Base-by-base conservation (phyloP, 2,329 filamentous ascomycete genomes). In the Chaetothyriales sp. region DNA sequence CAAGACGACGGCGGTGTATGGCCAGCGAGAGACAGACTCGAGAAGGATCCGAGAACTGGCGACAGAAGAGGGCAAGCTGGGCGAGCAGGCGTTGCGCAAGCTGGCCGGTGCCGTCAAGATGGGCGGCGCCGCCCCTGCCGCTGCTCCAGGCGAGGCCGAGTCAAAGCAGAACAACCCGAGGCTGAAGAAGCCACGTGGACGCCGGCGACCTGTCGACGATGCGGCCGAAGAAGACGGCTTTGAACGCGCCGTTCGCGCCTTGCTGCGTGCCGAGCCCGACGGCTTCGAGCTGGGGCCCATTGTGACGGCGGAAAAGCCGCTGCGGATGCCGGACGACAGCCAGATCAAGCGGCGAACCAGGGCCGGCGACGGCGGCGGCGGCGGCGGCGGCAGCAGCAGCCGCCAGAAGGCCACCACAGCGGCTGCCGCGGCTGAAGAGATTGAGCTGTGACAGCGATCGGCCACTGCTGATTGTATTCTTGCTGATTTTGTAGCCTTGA, bases 61-160 rank as follows among this genome's bases (percentile, higher is more conserved):
- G 4, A 82, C 80, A 2, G 75, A 82, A 60, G 81, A 85, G 62
- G 80, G 80, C 13, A 74, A 82, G 46, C 65, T 81, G 54, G 81
- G 80, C 6, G 81, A 84, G 63, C 77, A 82, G 60, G 80, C 80
- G 18, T 65, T 85, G 56, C 70, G 81, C 47, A 82, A 79, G 60
- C 68, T 85, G 62, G 72, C 74, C 3, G 75, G 76, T 22, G 73
- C 73, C 1, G 69, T 68, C 10, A 58, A 71, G 54, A 63, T 70
- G n/a, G n/a, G n/a, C 48, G 67, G 68, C 19, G 64, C 70, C 37
- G 61, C 63, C 2, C 69, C 69, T 49, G 66, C 67, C 13, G 66
- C 68, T 67, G 66, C 66, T 66, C 44, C 58, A 65, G 51, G 61
- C 25, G 70, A 67, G 40, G 64, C 65, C 46, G 67, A 72, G 18